Evolutionary conservation across 306 rosid genomes (phyloP), one percentile per base, ranked within the genome.

Genomic region (Ochetophila trinervis): DNA sequence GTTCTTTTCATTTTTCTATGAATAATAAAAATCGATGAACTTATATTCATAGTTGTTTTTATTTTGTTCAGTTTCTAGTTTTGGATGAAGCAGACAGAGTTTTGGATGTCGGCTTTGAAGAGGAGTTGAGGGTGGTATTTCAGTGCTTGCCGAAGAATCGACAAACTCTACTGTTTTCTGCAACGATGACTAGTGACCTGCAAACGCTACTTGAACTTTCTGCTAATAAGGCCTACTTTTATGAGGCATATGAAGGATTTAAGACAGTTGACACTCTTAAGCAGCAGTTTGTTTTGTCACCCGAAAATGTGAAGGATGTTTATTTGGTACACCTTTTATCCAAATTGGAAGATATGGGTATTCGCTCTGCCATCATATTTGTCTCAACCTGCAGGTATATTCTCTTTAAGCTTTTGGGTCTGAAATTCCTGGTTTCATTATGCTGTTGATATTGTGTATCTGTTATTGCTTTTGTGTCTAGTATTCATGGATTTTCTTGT

Each of bases 1-100:
- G n/a, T n/a, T n/a, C n/a, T n/a, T n/a, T n/a, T n/a, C n/a, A n/a
- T n/a, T n/a, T n/a, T n/a, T n/a, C 13, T 0, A 10, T 12, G 50
- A 16, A 2, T 45, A 45, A 45, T 9, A 12, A 45, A 16, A 16
- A 16, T 59, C 18, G 4, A 18, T 65, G 6, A 50, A 20, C 62
- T 63, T 27, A 21, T 53, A 48, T 36, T 52, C 45, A 37, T n/a
- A 21, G 64, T n/a, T 68, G 48, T 36, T n/a, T 60, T 11, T 57
- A 0, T 63, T 62, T 60, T 68, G 60, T 58, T 69, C 76, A 87
- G 98, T 93, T 84, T 65, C 86, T 93, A 74, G 93, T 93, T 70
- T 80, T 89, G 79, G 96, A 93, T 65, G 98, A 93, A 78, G 98
- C 98, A 67, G 98, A 93, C 79, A 77, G 97, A 57, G 79, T 93